Conservation (phyloP, 2,329 filamentous ascomycete species). For the Phaeophleospora eucalypticola region DNA sequence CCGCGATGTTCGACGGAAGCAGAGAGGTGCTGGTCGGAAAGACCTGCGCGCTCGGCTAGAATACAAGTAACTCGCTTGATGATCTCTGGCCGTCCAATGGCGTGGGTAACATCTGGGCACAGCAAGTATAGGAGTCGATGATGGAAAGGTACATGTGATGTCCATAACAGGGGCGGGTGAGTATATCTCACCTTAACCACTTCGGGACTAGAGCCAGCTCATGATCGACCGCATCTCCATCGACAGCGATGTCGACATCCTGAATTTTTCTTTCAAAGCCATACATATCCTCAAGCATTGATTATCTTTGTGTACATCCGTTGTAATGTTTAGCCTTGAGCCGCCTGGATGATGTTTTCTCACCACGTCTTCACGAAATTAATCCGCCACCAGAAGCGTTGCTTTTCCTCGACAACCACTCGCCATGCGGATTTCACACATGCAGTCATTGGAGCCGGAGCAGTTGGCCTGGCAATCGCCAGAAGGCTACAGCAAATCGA, state of each 20-base stretch:
- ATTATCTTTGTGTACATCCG: not conserved
- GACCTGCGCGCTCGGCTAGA: too few species aligned
- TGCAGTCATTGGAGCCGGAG: constrained; percentile 64
- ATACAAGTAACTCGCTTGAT: too few species aligned
- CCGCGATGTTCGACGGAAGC: too few species aligned
- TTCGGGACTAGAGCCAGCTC: not conserved
- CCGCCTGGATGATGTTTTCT: not conserved
- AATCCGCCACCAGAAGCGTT: constrained; percentile 13
- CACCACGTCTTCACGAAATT: not conserved
- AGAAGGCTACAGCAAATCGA: constrained; percentile 62
- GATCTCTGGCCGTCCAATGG: too few species aligned
- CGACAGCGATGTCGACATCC: not conserved
- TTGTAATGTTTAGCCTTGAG: not conserved
- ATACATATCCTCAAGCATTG: not conserved
- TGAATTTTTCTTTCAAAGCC: not conserved
- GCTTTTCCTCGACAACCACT: constrained; percentile 43
- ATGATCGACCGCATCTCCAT: not conserved
- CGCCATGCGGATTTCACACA: constrained; percentile 58
- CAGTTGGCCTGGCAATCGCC: constrained; percentile 77
- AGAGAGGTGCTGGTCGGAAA: too few species aligned
- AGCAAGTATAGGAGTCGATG: too few species aligned
- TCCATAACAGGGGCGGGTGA: not conserved
- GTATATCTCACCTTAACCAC: not conserved
- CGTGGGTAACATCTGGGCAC: too few species aligned
- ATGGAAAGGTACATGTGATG: too few species aligned